Evolutionary conservation across 306 rosid genomes (phyloP).

Genomic region (Fagus sylvatica): DNA sequence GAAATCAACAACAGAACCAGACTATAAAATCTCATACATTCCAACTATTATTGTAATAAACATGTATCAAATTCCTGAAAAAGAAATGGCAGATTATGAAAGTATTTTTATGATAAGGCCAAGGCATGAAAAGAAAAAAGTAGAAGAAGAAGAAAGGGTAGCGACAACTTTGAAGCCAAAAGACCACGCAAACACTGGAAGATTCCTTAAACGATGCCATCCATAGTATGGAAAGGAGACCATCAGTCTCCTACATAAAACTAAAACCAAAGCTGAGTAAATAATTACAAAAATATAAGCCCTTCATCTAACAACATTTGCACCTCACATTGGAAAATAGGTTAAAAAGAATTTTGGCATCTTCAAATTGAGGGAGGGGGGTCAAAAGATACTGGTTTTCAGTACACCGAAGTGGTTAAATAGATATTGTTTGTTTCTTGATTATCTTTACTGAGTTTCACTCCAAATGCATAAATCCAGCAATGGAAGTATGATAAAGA

Average conservation of each 20-base stretch:
- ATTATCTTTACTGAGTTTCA: background rate
- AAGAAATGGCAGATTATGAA: background rate
- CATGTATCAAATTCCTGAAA: no score
- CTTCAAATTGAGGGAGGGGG: background rate
- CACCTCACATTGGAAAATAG: background rate
- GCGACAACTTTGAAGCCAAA: no score
- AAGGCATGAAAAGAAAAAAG: background rate
- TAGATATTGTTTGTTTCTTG: background rate
- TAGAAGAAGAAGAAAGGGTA: no score
- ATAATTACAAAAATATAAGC: background rate
- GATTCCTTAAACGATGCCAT: background rate
- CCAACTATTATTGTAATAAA: no score
- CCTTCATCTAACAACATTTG: background rate
- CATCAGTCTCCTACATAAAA: background rate
- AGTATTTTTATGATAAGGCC: background rate
- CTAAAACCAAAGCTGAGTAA: background rate
- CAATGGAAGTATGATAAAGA: conserved; percentile 12
- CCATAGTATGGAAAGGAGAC: background rate
- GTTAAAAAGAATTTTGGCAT: background rate
- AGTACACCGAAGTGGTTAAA: background rate
- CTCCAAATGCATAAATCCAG: conserved; percentile 1
- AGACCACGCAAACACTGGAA: background rate
- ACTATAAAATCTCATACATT: background rate
- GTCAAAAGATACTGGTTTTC: background rate
- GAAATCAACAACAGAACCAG: background rate